Percentiles rank a stretch among this genome's conserved stretches.
These are phyloP conservation scores for Alternaria incomplexa DNA, from an alignment of 2,329 filamentous ascomycete genomes.

Conservation along the genomic window DNA sequence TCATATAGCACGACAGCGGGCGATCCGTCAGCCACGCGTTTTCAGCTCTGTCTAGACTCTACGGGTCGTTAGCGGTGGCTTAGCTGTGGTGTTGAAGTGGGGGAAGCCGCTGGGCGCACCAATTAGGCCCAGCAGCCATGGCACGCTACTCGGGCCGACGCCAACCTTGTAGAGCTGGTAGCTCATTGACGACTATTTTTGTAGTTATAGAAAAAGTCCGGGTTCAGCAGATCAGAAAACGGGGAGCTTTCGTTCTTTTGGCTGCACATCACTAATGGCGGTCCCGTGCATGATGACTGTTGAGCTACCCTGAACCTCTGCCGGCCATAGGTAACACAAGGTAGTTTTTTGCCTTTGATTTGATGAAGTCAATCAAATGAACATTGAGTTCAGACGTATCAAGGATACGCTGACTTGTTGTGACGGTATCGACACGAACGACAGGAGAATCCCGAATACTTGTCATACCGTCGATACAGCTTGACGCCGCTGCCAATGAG, in stretches of 20 bases:
- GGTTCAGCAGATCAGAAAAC: neutral
- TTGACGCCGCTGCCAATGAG: neutral
- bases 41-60: constrained; percentile 13
- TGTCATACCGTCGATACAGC: neutral
- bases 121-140: constrained; percentile 8
- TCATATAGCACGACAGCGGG: neutral
- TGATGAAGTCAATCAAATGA: neutral
- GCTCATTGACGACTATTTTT: neutral
- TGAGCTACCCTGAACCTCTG: neutral
- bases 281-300: neutral
- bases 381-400: neutral
- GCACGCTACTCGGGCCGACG: constrained; percentile 10
- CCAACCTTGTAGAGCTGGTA: neutral
- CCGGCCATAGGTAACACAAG: neutral
- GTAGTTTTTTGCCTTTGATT: neutral
- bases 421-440: neutral
- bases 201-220: neutral
- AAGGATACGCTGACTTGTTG: neutral
- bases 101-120: constrained; percentile 8
- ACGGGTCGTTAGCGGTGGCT: constrained; percentile 12
- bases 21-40: neutral
- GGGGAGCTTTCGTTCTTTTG: neutral
- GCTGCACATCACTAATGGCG: neutral
- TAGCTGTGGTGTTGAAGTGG: constrained; percentile 20
- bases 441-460: neutral